Conservation (phyloP, 257 asterid species). For the Petunia axillaris region DNA sequence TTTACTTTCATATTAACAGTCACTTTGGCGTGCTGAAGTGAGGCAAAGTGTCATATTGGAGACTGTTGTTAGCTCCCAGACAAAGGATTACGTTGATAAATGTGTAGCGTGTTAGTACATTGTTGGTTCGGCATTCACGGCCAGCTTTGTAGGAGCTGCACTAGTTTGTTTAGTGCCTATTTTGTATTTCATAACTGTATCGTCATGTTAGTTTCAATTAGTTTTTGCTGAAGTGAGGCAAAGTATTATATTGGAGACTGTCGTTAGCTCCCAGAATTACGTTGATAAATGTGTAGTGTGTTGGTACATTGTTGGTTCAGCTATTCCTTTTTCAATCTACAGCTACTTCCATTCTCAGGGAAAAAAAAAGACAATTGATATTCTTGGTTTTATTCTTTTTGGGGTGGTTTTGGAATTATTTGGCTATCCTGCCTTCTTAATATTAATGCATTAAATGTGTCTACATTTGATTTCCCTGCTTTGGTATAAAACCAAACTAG, state of each 20-base stretch:
- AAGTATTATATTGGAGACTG: conserved; percentile 7
- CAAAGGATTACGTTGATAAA: conserved; percentile 8
- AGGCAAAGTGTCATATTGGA: conserved; percentile 4
- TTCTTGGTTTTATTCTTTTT: conserved; percentile 5
- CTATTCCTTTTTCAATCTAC: no score
- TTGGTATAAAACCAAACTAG: conserved; percentile 23
- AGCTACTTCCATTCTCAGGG: no score
- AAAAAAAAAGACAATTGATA: not conserved
- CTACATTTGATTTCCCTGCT: not conserved
- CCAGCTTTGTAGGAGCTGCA: conserved; percentile 10
- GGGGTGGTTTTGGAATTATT: conserved; percentile 2
- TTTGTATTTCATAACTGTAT: conserved; percentile 3
- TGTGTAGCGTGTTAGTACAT: not conserved
- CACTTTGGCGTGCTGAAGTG: conserved; percentile 6
- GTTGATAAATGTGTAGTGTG: conserved; percentile 2
- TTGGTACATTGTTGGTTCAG: conserved; percentile 11
- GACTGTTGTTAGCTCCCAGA: conserved; percentile 3
- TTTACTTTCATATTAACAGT: not conserved
- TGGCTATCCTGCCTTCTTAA: not conserved
- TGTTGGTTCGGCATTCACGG: not conserved
- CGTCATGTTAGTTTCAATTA: not conserved
- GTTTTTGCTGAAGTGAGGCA: not conserved
- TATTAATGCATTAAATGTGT: not conserved
- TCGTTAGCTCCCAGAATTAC: conserved; percentile 1
- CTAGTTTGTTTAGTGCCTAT: not conserved